phyloP scores from a whole-genome alignment of 768 basidiomycete species.

The Strobilomyces confusus region DNA sequence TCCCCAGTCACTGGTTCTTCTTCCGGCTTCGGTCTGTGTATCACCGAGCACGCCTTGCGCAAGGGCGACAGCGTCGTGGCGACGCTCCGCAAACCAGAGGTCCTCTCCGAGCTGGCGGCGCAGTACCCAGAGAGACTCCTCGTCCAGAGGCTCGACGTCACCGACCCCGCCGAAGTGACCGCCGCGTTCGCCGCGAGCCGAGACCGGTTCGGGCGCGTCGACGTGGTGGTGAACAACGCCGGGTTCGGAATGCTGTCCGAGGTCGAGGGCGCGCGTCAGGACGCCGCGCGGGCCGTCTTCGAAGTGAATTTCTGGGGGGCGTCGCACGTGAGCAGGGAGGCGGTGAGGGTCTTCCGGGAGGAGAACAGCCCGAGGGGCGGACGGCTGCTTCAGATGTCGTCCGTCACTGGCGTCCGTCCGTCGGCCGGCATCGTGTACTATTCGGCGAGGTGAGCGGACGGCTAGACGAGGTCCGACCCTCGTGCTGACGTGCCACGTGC shows the following conservation, averaged over 20 bases:
- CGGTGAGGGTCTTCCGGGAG: slow-evolving; percentile 22
- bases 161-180: slow-evolving; percentile 3
- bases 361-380: slow-evolving; percentile 34
- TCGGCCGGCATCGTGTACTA: slow-evolving; percentile 8
- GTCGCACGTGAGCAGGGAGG: slow-evolving; percentile 35
- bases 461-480: not conserved
- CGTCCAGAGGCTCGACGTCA: slow-evolving; percentile 37
- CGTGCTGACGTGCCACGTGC: not conserved
- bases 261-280: slow-evolving; percentile 32
- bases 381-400: slow-evolving; percentile 32
- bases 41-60: not conserved
- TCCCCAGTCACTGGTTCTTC: not conserved
- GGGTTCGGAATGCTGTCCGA: not conserved
- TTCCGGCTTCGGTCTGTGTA: not conserved
- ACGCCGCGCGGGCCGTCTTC: slow-evolving; percentile 33
- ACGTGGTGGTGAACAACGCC: slow-evolving; percentile 9
- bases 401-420: slow-evolving; percentile 21
- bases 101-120: slow-evolving; percentile 23
- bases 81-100: slow-evolving; percentile 37
- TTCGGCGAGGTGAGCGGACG: slow-evolving; percentile 17
- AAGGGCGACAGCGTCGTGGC: slow-evolving; percentile 41
- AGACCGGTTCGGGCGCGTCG: slow-evolving; percentile 23
- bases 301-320: slow-evolving; percentile 47
- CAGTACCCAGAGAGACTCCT: slow-evolving; percentile 31
- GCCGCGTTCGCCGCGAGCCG: not conserved